Percentiles rank a stretch among this genome's conserved stretches.
phyloP scores from a whole-genome alignment of 1,284 basidiomycete species.

The Ganoderma leucocontextum region DNA sequence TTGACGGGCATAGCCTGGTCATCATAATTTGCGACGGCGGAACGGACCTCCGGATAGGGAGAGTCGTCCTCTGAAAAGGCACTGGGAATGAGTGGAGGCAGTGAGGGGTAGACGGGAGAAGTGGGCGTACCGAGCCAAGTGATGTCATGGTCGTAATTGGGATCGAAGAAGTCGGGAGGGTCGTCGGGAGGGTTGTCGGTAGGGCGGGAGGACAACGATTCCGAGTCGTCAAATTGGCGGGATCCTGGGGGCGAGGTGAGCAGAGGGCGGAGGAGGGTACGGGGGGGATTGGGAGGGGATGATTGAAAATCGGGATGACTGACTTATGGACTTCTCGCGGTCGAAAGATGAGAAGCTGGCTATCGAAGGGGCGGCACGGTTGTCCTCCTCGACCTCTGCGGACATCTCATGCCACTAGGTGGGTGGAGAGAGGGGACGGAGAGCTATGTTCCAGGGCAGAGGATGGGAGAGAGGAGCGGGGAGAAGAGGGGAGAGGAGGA shows the following conservation, averaged over 20 bases:
- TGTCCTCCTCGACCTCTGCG: slow-evolving; percentile 32
- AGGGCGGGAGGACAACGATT: slow-evolving; percentile 24
- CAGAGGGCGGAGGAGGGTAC: not conserved
- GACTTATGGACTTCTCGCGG: slow-evolving; percentile 33
- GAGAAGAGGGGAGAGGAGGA: not conserved
- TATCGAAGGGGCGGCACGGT: slow-evolving; percentile 28
- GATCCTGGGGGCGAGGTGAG: slow-evolving; percentile 9
- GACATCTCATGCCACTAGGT: slow-evolving; percentile 34
- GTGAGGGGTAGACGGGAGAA: slow-evolving; percentile 1
- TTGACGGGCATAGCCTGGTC: slow-evolving; percentile 47
- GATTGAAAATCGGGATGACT: slow-evolving; percentile 11
- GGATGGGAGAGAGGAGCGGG: not conserved
- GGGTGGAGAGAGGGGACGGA: not conserved
- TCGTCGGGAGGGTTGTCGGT: slow-evolving; percentile 24
- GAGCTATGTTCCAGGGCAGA: not conserved
- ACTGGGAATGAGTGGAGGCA: not conserved
- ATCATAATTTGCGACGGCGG: slow-evolving; percentile 46
- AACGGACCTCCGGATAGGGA: slow-evolving; percentile 46
- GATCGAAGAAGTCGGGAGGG: slow-evolving; percentile 39
- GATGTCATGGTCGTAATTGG: slow-evolving; percentile 39
- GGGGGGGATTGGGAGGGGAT: not conserved
- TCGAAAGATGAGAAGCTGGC: slow-evolving; percentile 22
- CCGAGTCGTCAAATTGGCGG: slow-evolving; percentile 25
- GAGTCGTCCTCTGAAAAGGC: slow-evolving; percentile 41
- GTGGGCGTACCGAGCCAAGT: slow-evolving; percentile 37